Evolutionary conservation across 1,284 basidiomycete species (phyloP).

Genomic region (Calocybe gambosa): DNA sequence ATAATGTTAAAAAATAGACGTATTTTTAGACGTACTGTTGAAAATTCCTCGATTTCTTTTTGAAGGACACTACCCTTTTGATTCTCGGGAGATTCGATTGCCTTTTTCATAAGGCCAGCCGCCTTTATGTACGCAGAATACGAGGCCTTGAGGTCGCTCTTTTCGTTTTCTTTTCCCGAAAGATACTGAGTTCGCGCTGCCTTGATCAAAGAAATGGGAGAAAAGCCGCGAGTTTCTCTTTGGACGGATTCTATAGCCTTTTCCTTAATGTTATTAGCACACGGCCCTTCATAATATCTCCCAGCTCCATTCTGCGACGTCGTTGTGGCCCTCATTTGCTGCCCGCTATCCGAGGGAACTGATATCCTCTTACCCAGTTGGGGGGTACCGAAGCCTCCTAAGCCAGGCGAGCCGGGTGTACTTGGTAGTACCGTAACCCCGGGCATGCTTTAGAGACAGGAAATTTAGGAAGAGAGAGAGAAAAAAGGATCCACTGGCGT

Average conservation of each 20-base stretch:
- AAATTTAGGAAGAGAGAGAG: conserved; percentile 5
- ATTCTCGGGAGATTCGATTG: conserved; percentile 55
- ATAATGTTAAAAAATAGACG: conserved; percentile 10
- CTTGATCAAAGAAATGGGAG: conserved; percentile 51
- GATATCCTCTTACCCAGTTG: conserved; percentile 19
- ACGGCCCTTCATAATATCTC: conserved; percentile 27
- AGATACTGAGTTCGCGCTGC: conserved; percentile 51
- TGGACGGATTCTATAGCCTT: conserved; percentile 52
- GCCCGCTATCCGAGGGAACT: conserved; percentile 10
- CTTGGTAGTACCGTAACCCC: conserved; percentile 30
- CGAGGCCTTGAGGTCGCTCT: conserved; percentile 54
- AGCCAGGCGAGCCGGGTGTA: conserved; percentile 24
- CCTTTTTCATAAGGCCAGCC: conserved; percentile 48
- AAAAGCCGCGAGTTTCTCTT: conserved; percentile 46
- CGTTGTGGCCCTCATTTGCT: conserved; percentile 18
- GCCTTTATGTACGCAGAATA: conserved; percentile 54
- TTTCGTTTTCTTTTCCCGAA: conserved; percentile 44
- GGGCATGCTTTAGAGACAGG: conserved; percentile 26
- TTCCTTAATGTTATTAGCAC: conserved; percentile 60
- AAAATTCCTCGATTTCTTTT: conserved; percentile 53
- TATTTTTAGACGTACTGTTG: conserved; percentile 40
- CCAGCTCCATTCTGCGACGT: conserved; percentile 14
- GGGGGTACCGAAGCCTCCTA: conserved; percentile 25
- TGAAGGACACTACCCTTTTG: conserved; percentile 34
- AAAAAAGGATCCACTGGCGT: conserved; percentile 7